A percentile compares a stretch with the other conserved stretches of the same genome.
Conservation (phyloP, 2,329 filamentous ascomycete species). For the Anthostomella pinea region DNA sequence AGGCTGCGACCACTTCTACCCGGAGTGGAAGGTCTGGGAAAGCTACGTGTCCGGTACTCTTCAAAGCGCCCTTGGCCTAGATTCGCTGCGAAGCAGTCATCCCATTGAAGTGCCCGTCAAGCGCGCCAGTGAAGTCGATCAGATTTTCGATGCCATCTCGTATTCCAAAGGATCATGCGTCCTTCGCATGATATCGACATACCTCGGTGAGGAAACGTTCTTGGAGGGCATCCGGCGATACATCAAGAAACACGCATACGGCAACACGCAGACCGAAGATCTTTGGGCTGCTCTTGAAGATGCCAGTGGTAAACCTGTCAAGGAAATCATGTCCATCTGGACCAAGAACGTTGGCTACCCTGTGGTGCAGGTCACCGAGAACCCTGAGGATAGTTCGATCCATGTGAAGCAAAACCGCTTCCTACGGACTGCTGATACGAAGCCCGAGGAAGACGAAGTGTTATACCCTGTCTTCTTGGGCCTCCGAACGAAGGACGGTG, state of each 20-base stretch:
- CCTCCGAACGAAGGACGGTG: constrained; percentile 76
- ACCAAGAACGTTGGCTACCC: constrained; percentile 95
- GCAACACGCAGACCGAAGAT: constrained; percentile 88
- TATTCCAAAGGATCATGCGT: constrained; percentile 97
- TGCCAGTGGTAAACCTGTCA: constrained; percentile 87
- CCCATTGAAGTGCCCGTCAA: constrained; percentile 96
- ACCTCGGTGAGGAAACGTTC: constrained; percentile 88
- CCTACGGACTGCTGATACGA: constrained; percentile 86
- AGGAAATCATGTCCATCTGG: constrained; percentile 92
- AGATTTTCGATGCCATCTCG: constrained; percentile 97
- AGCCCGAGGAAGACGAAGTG: constrained; percentile 85
- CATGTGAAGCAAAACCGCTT: constrained; percentile 94
- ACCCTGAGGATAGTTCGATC: constrained; percentile 67
- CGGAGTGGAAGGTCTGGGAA: constrained; percentile 98
- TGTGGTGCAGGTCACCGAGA: constrained; percentile 81
- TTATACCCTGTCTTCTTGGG: constrained; percentile 89
- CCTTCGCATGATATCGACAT: constrained; percentile 94
- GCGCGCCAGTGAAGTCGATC: constrained; percentile 92
- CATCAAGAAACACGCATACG: constrained; percentile 94
- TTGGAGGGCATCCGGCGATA: constrained; percentile 88
- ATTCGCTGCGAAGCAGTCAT: constrained; percentile 90
- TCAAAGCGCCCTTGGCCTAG: constrained; percentile 80
- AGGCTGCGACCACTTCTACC: constrained; percentile 84
- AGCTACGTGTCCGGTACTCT: constrained; percentile 91
- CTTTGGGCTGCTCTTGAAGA: constrained; percentile 85